Evolutionary conservation across 2,329 filamentous ascomycete genomes (phyloP), one percentile per base, ranked within the genome.

Genomic region (Mycosphaerella sp.): DNA sequence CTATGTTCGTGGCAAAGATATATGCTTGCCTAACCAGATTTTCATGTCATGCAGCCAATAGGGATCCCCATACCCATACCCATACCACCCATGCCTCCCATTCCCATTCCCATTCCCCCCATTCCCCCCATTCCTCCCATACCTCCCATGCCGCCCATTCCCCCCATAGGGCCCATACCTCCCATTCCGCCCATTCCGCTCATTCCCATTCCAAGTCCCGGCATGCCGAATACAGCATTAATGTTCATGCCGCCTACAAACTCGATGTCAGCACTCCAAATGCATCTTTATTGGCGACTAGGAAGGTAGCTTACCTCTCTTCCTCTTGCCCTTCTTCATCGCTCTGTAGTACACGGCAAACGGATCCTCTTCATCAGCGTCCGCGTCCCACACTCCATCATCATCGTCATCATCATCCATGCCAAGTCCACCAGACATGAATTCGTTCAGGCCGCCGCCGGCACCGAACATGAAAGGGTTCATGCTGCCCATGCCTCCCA

Each of bases 161-260:
- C 39, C 1, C 30, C 30, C 30, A 32, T 32, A 36, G 71, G 71
- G 25, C 44, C 44, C 67, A 70, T 73, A 50, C 73, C 75, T 41
- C 62, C 68, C 52, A 56, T 55, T 35, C 72, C 72, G 21, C 43
- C 44, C 67, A 70, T 73, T 50, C 73, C 75, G 43, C 62, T 67
- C 52, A 57, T 55, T 25, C 56, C 58, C 73, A 75, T 76, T 12
- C 13, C 13, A 4, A 12, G 10, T 21, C 16, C 12, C 17, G 17
- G 8, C 39, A 41, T 41, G 6, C 39, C 39, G 18, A 41, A 41
- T 9, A 41, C 21, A 3, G 39, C 6, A 12, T 25, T 41, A 16
- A 41, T 41, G 17, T 18, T 41, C 39, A 41, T 25, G 17, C 16
- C 16, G 39, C 39, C 39, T 41, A 9, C 16, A 21, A 0, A 25